A percentile compares a stretch with the other conserved stretches of the same genome.
Evolutionary conservation across 1,284 basidiomycete genomes (phyloP).

Genomic region (Leccinum variabile): DNA sequence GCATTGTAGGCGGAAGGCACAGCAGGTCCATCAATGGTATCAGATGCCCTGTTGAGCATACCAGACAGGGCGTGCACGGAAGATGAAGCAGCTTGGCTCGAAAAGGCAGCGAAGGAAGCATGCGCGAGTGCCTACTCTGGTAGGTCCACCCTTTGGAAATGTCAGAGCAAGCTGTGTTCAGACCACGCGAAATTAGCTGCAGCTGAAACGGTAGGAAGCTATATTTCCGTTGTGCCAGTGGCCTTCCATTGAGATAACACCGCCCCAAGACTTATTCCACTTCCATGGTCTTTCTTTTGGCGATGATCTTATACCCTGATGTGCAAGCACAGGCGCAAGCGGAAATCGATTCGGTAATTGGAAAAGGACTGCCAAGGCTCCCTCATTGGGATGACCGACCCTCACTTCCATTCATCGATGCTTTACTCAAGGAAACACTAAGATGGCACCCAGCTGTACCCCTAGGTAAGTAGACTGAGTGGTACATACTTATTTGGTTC

Average conservation of each 20-base stretch:
- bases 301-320: constrained; percentile 49
- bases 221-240: constrained; percentile 2
- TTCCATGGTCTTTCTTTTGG: constrained; percentile 45
- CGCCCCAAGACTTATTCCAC: constrained; percentile 44
- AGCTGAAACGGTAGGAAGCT: constrained; percentile 26
- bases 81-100: constrained; percentile 16
- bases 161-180: not conserved
- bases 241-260: constrained; percentile 6
- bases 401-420: constrained; percentile 45
- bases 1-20: constrained; percentile 19
- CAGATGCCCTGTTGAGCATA: constrained; percentile 16
- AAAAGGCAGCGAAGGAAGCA: constrained; percentile 23
- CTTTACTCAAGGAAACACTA: constrained; percentile 52
- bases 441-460: constrained; percentile 50
- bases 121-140: constrained; percentile 17
- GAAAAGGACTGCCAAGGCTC: constrained; percentile 32
- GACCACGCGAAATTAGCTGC: constrained; percentile 11
- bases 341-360: constrained; percentile 45
- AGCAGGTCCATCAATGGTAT: constrained; percentile 28
- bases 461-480: constrained; percentile 16
- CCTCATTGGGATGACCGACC: constrained; percentile 42
- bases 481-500: not conserved
- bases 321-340: constrained; percentile 29
- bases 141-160: constrained; percentile 6
- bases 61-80: constrained; percentile 6